phyloP scores from a whole-genome alignment of 768 basidiomycete species.

The Phanerodontia chrysosporium region DNA sequence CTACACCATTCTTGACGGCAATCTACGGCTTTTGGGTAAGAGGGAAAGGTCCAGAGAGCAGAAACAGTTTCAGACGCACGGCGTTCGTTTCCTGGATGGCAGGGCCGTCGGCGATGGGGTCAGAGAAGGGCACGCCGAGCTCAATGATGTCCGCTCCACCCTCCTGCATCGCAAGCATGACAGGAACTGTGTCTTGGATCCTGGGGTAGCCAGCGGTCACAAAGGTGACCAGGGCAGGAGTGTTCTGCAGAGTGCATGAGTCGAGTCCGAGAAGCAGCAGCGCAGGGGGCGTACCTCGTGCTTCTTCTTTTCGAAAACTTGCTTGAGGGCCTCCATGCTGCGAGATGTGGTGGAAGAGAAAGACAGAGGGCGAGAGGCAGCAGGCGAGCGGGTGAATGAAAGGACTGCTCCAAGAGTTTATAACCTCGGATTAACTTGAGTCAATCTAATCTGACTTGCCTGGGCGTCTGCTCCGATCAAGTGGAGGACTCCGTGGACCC shows the following conservation, averaged over 20 bases:
- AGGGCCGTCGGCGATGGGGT: slow-evolving; percentile 94
- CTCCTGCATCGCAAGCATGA: slow-evolving; percentile 87
- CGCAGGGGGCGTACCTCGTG: slow-evolving; percentile 39
- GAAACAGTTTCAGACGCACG: slow-evolving; percentile 41
- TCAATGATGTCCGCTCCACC: slow-evolving; percentile 96
- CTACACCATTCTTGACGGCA: slow-evolving; percentile 76
- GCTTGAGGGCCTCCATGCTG: slow-evolving; percentile 67
- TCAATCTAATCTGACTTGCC: not conserved
- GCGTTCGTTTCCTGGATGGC: slow-evolving; percentile 91
- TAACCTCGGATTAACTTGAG: slow-evolving; percentile 7
- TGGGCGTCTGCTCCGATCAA: not conserved
- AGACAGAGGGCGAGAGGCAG: slow-evolving; percentile 10
- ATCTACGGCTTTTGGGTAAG: slow-evolving; percentile 42
- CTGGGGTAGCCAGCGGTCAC: slow-evolving; percentile 92
- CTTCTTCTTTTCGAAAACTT: slow-evolving; percentile 66
- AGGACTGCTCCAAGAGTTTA: not conserved
- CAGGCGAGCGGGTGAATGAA: not conserved
- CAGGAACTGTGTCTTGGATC: slow-evolving; percentile 73
- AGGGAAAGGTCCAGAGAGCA: not conserved
- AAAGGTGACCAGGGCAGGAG: slow-evolving; percentile 76
- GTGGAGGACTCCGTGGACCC: not conserved
- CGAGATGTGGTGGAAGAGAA: not conserved
- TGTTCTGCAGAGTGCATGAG: slow-evolving; percentile 34
- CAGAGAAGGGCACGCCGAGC: slow-evolving; percentile 92
- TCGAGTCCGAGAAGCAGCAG: no score